Evolutionary conservation across 1,139 yeast genomes (phyloP), one percentile per base, ranked within the genome.

Genomic region (Zhuliangozyma parablackwelliae): DNA sequence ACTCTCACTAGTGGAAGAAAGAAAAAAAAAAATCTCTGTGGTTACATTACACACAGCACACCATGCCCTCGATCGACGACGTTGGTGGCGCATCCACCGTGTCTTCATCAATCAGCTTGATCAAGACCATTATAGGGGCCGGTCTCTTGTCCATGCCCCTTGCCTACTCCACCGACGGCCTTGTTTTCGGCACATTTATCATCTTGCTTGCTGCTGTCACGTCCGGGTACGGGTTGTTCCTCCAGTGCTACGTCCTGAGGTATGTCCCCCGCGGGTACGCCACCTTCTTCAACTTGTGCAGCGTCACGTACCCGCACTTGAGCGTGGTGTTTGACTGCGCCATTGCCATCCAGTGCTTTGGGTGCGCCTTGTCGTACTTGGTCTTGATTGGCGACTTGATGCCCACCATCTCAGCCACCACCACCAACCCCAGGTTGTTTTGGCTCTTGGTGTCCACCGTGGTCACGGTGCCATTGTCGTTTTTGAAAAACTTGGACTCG

Each of bases 81-180:
- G 21, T 26, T 8, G 20, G 30, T 12, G 61, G 59, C 10, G 65
- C 66, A 10, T 56, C 66, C n/a, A 48, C 57, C 16, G 48, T 63
- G 6, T 79, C 84, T 2, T 78, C 85, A 1, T 57, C 72, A 23
- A 60, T 82, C 31, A 81, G 81, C 49, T 64, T 85, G 38, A 68
- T 80, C 39, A 84, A 84, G 56, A 84, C 92, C 7, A 82, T 84
- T 39, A 72, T 82, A 12, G 96, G 97, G 3, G 96, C 98, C 0
- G 98, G 98, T 0, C 75, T 92, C 48, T 74, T 92, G 39, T 96
- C 97, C 11, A 82, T 94, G 69, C 97, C 98, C 1, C 82, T 76
- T 51, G 95, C 97, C 0, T 83, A 86, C 57, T 72, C 80, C 38
- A 79, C 90, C n/a, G 95, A 90, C 55, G 96, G 97, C 2, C 58